Base-by-base conservation (phyloP, 2,329 filamentous ascomycete genomes). In the Aspergillus neoniger region DNA sequence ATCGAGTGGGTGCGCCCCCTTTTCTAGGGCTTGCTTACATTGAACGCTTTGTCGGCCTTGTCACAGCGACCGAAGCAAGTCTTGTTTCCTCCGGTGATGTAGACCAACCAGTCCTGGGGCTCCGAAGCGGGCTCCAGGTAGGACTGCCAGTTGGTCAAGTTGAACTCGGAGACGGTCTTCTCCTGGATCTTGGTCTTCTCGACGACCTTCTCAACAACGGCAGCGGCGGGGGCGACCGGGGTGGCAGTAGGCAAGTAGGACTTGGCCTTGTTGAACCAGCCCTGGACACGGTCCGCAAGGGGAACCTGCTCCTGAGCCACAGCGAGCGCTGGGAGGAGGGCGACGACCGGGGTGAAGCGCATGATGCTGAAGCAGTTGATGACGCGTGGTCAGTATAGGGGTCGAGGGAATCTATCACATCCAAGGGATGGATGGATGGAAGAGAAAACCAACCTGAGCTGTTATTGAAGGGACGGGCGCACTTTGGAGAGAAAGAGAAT, bases 51-150 rank as follows among this genome's bases (percentile, higher is more conserved):
- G 56, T 86, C 83, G 12, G 82, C 80, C 48, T 76, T 77, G 30
- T 70, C 80, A 73, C 86, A 89, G 63, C 81, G 75, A 63, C 86
- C 86, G 67, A 82, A 86, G 77, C 86, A 89, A 39, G 85, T 87
- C 74, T 83, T 83, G 77, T 89, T 88, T 48, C 85, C 86, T 61
- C 86, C 86, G 5, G 85, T 88, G 48, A 87, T 73, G 70, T 81
- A 87, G 55, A 89, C 73, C 65, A 87, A 76, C 85, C 85, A 88
- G 80, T 84, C 69, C 80, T 83, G 48, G 73, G 76, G 62, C 76
- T 72, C 60, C 2, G 69, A 65, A 25, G 74, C 69, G 17, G 79
- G 76, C 39, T 73, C 79, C 38, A 89, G 71, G 53, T 84, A 73
- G 52, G 80, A 73, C 68, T 84, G 77, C 82, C 84, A 86, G 78